These are phyloP conservation scores for Volvox carteri DNA, from an alignment of 163 green algal species.

Conservation along the genomic window DNA sequence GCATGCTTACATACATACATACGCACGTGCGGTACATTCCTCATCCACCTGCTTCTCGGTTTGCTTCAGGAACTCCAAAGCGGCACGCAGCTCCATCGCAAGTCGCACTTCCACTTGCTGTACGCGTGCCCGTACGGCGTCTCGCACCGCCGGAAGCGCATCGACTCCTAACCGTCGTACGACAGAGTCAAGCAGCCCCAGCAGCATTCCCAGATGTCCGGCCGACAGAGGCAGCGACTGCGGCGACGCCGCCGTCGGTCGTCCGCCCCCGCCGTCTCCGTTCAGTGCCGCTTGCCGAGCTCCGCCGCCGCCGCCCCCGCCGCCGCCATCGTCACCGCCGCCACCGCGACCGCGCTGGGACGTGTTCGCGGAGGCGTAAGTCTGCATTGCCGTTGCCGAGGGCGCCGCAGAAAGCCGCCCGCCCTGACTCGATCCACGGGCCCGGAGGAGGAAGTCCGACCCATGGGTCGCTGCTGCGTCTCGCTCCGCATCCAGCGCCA, in stretches of 20 bases:
- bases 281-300: background rate
- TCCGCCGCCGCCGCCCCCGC: background rate
- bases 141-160: background rate
- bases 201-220: background rate
- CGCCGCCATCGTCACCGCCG: background rate
- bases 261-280: background rate
- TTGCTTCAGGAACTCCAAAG: background rate
- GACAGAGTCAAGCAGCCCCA: conserved; percentile 6
- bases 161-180: conserved; percentile 18
- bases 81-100: background rate
- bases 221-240: background rate
- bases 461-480: conserved; percentile 5
- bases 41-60: background rate
- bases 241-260: background rate
- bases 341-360: background rate
- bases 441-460: background rate
- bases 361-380: background rate
- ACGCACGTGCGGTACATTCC: too few relatives aligned
- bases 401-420: background rate
- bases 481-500: background rate
- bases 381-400: background rate
- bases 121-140: background rate
- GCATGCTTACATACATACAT: too few relatives aligned
- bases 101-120: background rate
- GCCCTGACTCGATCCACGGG: background rate